These are phyloP conservation scores for Solanum bulbocastanum DNA, from an alignment of 257 asterid genomes.

Conservation along the genomic window DNA sequence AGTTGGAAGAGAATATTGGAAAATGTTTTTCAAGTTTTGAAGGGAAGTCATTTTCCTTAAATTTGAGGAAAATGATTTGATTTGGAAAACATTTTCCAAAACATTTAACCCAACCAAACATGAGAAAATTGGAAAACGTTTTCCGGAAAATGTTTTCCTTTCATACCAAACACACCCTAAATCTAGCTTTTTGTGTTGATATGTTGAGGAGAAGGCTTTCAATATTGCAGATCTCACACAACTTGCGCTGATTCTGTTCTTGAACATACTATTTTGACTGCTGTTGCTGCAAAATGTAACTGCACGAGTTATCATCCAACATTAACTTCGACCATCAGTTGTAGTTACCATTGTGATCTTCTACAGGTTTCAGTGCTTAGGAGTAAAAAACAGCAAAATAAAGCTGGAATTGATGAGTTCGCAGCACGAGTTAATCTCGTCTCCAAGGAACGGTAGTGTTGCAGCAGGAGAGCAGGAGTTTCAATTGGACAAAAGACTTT, in stretches of 20 bases:
- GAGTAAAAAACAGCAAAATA: conserved; percentile 27
- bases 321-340: background rate
- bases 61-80: too few relatives aligned
- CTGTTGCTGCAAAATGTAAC: background rate
- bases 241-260: background rate
- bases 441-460: background rate
- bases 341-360: background rate
- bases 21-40: too few relatives aligned
- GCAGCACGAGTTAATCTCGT: conserved; percentile 34
- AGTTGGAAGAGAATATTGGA: too few relatives aligned
- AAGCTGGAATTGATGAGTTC: conserved; percentile 30
- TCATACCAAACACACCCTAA: background rate
- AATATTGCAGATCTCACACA: background rate
- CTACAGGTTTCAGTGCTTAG: conserved; percentile 42
- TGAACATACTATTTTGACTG: background rate
- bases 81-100: too few relatives aligned
- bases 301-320: background rate
- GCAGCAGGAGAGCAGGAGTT: background rate
- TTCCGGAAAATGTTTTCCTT: too few relatives aligned
- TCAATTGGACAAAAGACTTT: background rate
- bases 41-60: too few relatives aligned
- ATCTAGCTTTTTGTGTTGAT: background rate
- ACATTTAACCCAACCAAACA: too few relatives aligned
- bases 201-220: background rate
- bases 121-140: too few relatives aligned